These are phyloP conservation scores for Agaricus subrufescens DNA, from an alignment of 768 basidiomycete genomes.

Conservation along the genomic window DNA sequence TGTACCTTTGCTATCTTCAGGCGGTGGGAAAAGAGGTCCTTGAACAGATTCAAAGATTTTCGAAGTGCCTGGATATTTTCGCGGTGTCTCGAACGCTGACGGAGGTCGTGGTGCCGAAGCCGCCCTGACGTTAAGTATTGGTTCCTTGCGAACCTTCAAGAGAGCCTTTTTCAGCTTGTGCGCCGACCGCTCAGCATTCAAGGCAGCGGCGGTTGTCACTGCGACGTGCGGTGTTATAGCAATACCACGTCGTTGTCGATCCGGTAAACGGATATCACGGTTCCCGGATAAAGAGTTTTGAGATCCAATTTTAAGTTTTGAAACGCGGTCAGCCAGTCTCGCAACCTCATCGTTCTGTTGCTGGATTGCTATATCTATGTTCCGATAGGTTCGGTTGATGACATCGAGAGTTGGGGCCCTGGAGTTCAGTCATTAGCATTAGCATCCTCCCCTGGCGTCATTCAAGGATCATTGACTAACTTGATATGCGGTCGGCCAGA, in stretches of 20 bases:
- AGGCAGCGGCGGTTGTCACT: constrained; percentile 70
- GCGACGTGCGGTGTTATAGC: constrained; percentile 64
- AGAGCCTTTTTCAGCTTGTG: constrained; percentile 67
- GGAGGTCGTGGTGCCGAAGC: constrained; percentile 29
- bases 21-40: constrained; percentile 22
- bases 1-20: constrained; percentile 8
- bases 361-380: constrained; percentile 70
- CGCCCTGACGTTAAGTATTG: constrained; percentile 61
- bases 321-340: constrained; percentile 45
- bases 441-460: background rate
- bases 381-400: constrained; percentile 78
- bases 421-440: background rate
- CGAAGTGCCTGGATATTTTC: constrained; percentile 17
- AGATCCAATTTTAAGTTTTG: constrained; percentile 40
- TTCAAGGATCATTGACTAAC: constrained; percentile 31
- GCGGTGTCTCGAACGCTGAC: constrained; percentile 32
- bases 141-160: constrained; percentile 53
- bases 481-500: constrained; percentile 58
- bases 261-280: constrained; percentile 39
- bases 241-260: constrained; percentile 32
- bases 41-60: constrained; percentile 16
- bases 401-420: constrained; percentile 86
- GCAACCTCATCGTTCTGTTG: constrained; percentile 56
- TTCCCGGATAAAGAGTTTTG: constrained; percentile 14
- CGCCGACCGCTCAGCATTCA: constrained; percentile 76